Evolutionary conservation across 192 early-diverging fungal genomes (phyloP).

Genomic region (Coemansia sp.): DNA sequence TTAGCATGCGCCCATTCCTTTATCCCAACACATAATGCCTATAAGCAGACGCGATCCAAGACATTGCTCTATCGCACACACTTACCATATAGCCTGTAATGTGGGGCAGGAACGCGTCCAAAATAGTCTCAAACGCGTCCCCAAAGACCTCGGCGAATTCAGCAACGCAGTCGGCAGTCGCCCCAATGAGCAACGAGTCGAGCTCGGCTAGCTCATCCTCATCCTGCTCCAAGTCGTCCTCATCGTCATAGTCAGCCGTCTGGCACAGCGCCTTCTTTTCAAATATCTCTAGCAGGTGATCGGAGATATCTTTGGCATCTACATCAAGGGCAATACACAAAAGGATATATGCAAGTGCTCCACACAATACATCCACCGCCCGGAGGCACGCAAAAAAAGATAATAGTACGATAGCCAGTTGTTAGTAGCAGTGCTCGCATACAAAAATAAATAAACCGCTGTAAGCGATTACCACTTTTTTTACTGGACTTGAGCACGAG

Average conservation of each 20-base stretch:
- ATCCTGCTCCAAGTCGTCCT: slow-evolving; percentile 65
- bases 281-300: slow-evolving; percentile 60
- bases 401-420: neutral
- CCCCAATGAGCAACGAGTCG: slow-evolving; percentile 78
- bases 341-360: neutral
- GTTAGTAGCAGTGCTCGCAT: neutral
- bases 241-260: slow-evolving; percentile 55
- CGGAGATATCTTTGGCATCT: slow-evolving; percentile 45
- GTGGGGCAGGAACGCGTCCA: slow-evolving; percentile 78
- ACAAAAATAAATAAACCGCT: slow-evolving; percentile 2
- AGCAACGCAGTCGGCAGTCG: slow-evolving; percentile 82
- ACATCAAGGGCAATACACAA: slow-evolving; percentile 12
- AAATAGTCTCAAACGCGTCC: slow-evolving; percentile 71
- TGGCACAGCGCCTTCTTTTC: slow-evolving; percentile 78
- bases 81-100: slow-evolving; percentile 78
- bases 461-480: neutral
- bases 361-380: neutral
- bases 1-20: neutral
- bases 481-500: neutral
- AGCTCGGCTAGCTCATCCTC: slow-evolving; percentile 87
- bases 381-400: neutral
- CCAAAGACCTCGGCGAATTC: slow-evolving; percentile 76
- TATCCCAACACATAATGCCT: neutral
- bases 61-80: slow-evolving; percentile 8
- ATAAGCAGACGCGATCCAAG: neutral